These are phyloP conservation scores for Dipodascus albidus DNA, from an alignment of 805 yeast species.

Conservation along the genomic window DNA sequence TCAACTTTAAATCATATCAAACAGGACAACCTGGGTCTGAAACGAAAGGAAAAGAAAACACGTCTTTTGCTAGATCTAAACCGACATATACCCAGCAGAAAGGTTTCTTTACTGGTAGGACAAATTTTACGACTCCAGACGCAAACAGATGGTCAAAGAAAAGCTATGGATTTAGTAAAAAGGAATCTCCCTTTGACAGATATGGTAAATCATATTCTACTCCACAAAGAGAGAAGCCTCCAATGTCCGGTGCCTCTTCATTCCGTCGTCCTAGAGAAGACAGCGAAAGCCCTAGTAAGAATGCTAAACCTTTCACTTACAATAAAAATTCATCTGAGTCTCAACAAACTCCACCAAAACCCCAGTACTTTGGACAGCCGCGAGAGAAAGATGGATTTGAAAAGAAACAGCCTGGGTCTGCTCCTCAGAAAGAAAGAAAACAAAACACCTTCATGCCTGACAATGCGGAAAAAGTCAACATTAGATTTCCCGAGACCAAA, in stretches of 20 bases:
- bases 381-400: neutral
- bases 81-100: neutral
- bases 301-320: neutral
- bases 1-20: neutral
- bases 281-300: neutral
- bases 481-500: neutral
- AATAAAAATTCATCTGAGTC: neutral
- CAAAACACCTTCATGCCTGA: neutral
- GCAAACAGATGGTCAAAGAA: neutral
- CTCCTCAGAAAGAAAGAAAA: neutral
- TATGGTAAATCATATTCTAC: neutral
- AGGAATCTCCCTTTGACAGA: neutral
- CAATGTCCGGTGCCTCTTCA: neutral
- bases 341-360: neutral
- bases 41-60: neutral
- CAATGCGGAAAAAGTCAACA: neutral
- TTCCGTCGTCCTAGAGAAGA: neutral
- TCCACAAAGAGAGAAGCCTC: neutral
- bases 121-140: neutral
- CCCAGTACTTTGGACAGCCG: neutral
- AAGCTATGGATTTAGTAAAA: neutral
- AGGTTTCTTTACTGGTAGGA: neutral
- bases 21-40: neutral
- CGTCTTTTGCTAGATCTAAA: neutral
- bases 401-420: neutral